Percentiles rank a stretch among this genome's conserved stretches.
These are phyloP conservation scores for Vigna angularis DNA, from an alignment of 306 rosid genomes.

Conservation along the genomic window DNA sequence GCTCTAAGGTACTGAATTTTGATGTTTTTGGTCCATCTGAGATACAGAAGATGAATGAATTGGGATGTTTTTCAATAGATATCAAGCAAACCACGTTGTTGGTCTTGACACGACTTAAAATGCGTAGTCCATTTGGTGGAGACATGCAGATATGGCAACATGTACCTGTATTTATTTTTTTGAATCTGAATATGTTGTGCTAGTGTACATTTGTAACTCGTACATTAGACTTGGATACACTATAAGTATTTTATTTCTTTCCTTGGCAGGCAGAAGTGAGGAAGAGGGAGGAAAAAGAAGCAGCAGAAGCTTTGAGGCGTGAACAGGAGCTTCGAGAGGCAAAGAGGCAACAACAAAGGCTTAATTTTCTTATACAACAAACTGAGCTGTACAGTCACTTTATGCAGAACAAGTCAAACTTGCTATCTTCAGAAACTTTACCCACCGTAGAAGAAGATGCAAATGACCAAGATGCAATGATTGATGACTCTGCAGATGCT, in stretches of 20 bases:
- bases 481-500: conserved; percentile 56
- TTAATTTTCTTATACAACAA: conserved; percentile 97
- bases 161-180: conserved; percentile 26
- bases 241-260: conserved; percentile 32
- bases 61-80: conserved; percentile 30
- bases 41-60: conserved; percentile 34
- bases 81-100: conserved; percentile 2
- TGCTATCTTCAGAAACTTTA: conserved; percentile 70
- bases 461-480: conserved; percentile 58
- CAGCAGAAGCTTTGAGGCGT: conserved; percentile 94
- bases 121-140: neutral
- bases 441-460: conserved; percentile 58
- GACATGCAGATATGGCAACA: conserved; percentile 20
- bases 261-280: conserved; percentile 82
- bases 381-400: conserved; percentile 98
- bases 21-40: conserved; percentile 15
- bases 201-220: conserved; percentile 26
- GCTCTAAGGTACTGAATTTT: conserved; percentile 32
- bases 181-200: conserved; percentile 12
- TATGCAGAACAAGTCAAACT: conserved; percentile 93
- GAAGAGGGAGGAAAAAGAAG: conserved; percentile 95
- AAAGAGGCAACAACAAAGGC: conserved; percentile 98
- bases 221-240: conserved; percentile 25
- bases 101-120: conserved; percentile 11
- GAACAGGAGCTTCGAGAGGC: conserved; percentile 98